A percentile compares a stretch with the other conserved stretches of the same genome.
Conservation (phyloP, 2,329 filamentous ascomycete genomes). For the Trichoderma oligosporum region DNA sequence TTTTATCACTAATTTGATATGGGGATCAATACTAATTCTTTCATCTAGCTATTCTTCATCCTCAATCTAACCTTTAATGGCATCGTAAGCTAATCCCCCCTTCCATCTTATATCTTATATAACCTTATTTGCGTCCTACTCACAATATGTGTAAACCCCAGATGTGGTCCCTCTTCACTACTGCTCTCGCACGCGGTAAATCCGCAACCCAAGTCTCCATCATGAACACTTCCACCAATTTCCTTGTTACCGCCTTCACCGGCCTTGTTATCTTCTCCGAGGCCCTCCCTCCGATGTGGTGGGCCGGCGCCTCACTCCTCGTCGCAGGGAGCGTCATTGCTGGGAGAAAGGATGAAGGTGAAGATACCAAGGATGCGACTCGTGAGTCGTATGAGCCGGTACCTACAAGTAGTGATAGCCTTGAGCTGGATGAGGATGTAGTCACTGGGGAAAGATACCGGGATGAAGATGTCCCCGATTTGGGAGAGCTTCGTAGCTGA, state of each 20-base stretch:
- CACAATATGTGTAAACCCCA: constrained; percentile 25
- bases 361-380: constrained; percentile 22
- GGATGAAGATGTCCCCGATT: constrained; percentile 36
- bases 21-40: background rate
- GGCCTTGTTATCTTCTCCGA: constrained; percentile 70
- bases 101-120: background rate
- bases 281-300: constrained; percentile 69
- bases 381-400: constrained; percentile 32
- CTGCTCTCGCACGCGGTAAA: constrained; percentile 67
- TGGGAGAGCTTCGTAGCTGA: constrained; percentile 29
- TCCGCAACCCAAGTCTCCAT: constrained; percentile 78
- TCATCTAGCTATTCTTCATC: constrained; percentile 65
- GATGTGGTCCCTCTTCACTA: constrained; percentile 83
- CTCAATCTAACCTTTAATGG: constrained; percentile 73
- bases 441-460: constrained; percentile 26
- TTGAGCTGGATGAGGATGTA: constrained; percentile 23
- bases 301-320: constrained; percentile 66
- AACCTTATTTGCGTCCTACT: background rate
- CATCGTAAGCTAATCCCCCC: constrained; percentile 47
- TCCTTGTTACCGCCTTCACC: constrained; percentile 71
- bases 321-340: constrained; percentile 77
- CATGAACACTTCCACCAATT: constrained; percentile 79
- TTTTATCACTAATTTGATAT: background rate
- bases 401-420: constrained; percentile 22
- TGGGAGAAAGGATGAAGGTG: constrained; percentile 60